A percentile compares a stretch with the other conserved stretches of the same genome.
phyloP scores from a whole-genome alignment of 495 filamentous ascomycete genomes.

The Hypoxylon trugodes region DNA sequence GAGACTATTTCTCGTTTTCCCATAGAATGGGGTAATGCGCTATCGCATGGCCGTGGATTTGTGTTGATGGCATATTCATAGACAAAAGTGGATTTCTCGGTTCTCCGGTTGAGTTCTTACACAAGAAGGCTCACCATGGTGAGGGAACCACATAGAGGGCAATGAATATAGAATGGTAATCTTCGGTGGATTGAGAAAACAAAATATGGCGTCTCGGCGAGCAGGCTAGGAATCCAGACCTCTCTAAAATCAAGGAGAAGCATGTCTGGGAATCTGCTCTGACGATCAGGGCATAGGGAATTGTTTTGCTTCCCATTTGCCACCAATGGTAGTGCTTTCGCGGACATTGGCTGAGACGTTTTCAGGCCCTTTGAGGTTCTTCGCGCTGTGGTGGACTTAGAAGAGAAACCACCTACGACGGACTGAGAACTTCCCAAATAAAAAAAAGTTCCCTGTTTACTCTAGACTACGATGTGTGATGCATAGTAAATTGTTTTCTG shows the following conservation, averaged over 20 bases:
- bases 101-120: slow-evolving; percentile 53
- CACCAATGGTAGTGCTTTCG: slow-evolving; percentile 44
- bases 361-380: slow-evolving; percentile 46
- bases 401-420: slow-evolving; percentile 48
- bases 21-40: slow-evolving; percentile 47
- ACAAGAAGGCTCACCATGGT: slow-evolving; percentile 43
- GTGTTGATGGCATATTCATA: slow-evolving; percentile 55
- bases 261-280: slow-evolving; percentile 51
- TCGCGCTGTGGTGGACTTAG: slow-evolving; percentile 46
- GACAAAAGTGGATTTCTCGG: slow-evolving; percentile 69
- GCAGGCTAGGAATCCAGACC: slow-evolving; percentile 45
- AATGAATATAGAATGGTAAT: slow-evolving; percentile 57
- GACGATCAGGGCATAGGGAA: slow-evolving; percentile 45
- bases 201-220: slow-evolving; percentile 47
- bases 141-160: slow-evolving; percentile 41
- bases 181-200: slow-evolving; percentile 53
- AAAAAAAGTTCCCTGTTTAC: slow-evolving; percentile 43
- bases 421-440: slow-evolving; percentile 52
- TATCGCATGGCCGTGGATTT: slow-evolving; percentile 46
- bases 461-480: background rate
- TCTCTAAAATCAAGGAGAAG: slow-evolving; percentile 45
- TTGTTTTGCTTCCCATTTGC: slow-evolving; percentile 44
- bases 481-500: slow-evolving; percentile 1
- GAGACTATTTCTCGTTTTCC: slow-evolving; percentile 44
- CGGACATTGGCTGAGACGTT: slow-evolving; percentile 47